Conservation (phyloP, 208 protist species). For the Leishmania lainsoni region DNA sequence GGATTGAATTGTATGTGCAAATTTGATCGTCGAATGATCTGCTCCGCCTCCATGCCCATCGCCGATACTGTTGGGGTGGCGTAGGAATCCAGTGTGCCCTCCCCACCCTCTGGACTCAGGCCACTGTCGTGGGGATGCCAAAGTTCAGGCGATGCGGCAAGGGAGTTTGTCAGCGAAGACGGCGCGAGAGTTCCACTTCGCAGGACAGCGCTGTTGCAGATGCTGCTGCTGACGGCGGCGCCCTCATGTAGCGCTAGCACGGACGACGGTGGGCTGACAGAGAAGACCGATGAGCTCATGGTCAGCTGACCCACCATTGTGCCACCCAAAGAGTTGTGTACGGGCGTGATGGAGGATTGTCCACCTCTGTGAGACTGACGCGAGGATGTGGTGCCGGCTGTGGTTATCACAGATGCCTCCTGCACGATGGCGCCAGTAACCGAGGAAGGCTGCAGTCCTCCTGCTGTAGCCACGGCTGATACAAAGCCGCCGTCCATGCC, state of each 20-base stretch:
- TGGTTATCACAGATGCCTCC: not conserved
- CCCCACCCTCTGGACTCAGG: slow-evolving; percentile 3
- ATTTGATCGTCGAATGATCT: not conserved
- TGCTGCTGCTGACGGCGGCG: not conserved
- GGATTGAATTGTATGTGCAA: not conserved
- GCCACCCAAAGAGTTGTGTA: not conserved
- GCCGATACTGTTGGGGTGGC: not conserved
- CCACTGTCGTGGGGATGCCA: not conserved
- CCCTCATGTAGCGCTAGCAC: slow-evolving; percentile 1
- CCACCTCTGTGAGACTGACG: not conserved
- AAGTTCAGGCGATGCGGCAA: not conserved
- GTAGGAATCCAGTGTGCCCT: slow-evolving; percentile 2
- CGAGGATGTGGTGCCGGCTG: not conserved
- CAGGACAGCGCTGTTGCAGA: not conserved
- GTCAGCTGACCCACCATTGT: not conserved
- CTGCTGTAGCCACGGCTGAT: not conserved
- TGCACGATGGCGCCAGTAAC: not conserved
- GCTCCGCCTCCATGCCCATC: not conserved
- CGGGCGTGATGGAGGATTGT: not conserved
- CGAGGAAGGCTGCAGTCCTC: not conserved
- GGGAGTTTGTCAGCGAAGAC: not conserved
- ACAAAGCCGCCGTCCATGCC: not conserved
- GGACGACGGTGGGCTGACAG: slow-evolving; percentile 16
- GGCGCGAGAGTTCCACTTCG: not conserved
- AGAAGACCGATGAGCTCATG: slow-evolving; percentile 15